Percentiles rank a stretch among this genome's conserved stretches.
These are phyloP conservation scores for Aspergillus fumigatus DNA, from an alignment of 2,329 filamentous ascomycete genomes.

Conservation along the genomic window DNA sequence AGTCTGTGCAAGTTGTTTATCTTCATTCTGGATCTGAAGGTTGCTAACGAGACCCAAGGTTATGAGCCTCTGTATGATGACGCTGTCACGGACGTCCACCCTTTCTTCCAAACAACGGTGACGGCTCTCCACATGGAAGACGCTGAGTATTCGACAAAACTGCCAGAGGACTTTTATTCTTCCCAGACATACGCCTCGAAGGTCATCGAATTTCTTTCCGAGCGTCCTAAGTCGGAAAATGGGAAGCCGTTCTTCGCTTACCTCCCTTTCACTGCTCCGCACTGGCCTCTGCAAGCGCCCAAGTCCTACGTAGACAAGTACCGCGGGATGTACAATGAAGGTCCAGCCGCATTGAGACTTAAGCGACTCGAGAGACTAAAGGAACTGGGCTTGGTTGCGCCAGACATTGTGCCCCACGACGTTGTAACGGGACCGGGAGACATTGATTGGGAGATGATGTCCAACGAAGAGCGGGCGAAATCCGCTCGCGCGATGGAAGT, in stretches of 20 bases:
- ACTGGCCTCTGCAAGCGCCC: constrained; percentile 52
- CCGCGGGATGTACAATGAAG: constrained; percentile 47
- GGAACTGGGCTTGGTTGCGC: constrained; percentile 39
- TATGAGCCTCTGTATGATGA: constrained; percentile 5
- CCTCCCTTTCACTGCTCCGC: constrained; percentile 47
- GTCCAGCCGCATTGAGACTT: constrained; percentile 45
- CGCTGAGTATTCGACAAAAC: constrained; percentile 13
- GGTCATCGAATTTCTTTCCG: constrained; percentile 24
- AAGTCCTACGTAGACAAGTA: constrained; percentile 46
- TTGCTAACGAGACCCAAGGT: not conserved
- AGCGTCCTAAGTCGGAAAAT: constrained; percentile 31
- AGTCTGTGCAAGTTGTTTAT: not conserved
- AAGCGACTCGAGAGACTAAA: constrained; percentile 44
- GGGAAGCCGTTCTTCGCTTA: constrained; percentile 47
- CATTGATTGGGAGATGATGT: constrained; percentile 38
- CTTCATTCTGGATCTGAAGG: constrained; percentile 13
- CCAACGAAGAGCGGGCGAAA: constrained; percentile 34
- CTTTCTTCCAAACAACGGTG: constrained; percentile 6
- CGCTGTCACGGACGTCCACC: not conserved
- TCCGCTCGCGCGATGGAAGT: constrained; percentile 47
- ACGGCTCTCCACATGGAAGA: constrained; percentile 5
- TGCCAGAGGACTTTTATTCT: constrained; percentile 28
- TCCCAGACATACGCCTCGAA: constrained; percentile 27
- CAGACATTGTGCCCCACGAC: constrained; percentile 39
- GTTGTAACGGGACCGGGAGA: constrained; percentile 31